phyloP scores from a whole-genome alignment of 2,329 filamentous ascomycete genomes.

The Cladosporium oxysporum region DNA sequence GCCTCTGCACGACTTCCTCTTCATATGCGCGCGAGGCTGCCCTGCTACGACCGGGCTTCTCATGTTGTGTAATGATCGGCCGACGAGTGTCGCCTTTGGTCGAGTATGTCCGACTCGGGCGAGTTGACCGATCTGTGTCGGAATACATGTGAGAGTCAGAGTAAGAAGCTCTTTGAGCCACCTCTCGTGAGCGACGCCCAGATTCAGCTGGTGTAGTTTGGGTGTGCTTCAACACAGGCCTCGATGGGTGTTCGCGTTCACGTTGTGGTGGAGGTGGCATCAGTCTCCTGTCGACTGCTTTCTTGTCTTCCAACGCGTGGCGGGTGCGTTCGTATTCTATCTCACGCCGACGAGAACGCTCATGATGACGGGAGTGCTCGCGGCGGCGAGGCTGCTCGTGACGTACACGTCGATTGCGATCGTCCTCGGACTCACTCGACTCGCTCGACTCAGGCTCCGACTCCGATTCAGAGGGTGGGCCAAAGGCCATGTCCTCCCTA shows the following conservation, averaged over 20 bases:
- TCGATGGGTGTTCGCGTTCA: not conserved
- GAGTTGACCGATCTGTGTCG: conserved; percentile 31
- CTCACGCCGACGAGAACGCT: conserved; percentile 15
- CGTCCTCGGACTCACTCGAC: not conserved
- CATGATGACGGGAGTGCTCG: conserved; percentile 15
- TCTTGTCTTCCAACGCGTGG: conserved; percentile 14
- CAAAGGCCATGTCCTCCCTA: conserved; percentile 4
- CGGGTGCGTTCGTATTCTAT: conserved; percentile 12
- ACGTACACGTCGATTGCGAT: not conserved
- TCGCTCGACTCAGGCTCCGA: conserved; percentile 14
- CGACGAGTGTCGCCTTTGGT: conserved; percentile 33
- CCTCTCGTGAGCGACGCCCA: conserved; percentile 12
- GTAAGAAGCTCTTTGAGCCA: conserved; percentile 21
- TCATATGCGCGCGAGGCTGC: conserved; percentile 29
- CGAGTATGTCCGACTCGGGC: conserved; percentile 25
- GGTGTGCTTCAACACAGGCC: conserved; percentile 22
- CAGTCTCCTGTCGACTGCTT: conserved; percentile 15
- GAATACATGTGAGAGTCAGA: conserved; percentile 26
- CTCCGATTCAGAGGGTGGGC: conserved; percentile 3
- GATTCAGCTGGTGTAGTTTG: conserved; percentile 16
- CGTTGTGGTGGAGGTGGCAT: conserved; percentile 24
- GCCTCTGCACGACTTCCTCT: conserved; percentile 25
- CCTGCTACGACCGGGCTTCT: conserved; percentile 35
- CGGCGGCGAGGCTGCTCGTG: conserved; percentile 4
- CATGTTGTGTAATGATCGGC: conserved; percentile 36